phyloP scores from a whole-genome alignment of 2,329 filamentous ascomycete species.

The Shiraia sp. region DNA sequence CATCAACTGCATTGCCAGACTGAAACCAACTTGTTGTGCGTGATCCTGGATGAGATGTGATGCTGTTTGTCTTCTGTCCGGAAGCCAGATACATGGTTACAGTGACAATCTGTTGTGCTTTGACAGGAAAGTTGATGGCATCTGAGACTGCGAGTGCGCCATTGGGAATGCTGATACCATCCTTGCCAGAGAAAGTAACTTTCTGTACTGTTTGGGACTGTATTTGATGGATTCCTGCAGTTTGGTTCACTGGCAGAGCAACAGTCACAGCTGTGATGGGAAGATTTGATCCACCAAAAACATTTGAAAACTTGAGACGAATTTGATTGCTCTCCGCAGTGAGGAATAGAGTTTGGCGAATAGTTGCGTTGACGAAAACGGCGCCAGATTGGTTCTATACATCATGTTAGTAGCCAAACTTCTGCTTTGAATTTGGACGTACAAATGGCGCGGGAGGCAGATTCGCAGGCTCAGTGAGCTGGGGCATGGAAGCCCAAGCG shows the following conservation, averaged over 20 bases:
- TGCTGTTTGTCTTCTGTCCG: slow-evolving; percentile 60
- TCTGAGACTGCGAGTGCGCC: slow-evolving; percentile 64
- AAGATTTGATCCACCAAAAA: slow-evolving; percentile 64
- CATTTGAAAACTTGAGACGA: slow-evolving; percentile 67
- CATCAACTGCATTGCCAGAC: slow-evolving; percentile 58
- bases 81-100: slow-evolving; percentile 61
- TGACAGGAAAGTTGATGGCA: slow-evolving; percentile 59
- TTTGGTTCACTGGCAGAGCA: slow-evolving; percentile 58
- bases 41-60: slow-evolving; percentile 68
- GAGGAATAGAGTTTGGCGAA: slow-evolving; percentile 68
- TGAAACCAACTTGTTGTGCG: slow-evolving; percentile 62
- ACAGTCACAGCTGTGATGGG: slow-evolving; percentile 63
- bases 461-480: slow-evolving; percentile 58
- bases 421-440: slow-evolving; percentile 8
- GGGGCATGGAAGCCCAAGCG: slow-evolving; percentile 69
- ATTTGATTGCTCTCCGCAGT: slow-evolving; percentile 62
- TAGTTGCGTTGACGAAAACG: slow-evolving; percentile 65
- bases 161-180: slow-evolving; percentile 55
- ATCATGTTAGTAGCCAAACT: slow-evolving; percentile 6
- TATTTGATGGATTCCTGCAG: slow-evolving; percentile 58
- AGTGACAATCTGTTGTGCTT: slow-evolving; percentile 57
- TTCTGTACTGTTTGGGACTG: slow-evolving; percentile 55
- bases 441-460: slow-evolving; percentile 63
- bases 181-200: slow-evolving; percentile 61
- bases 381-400: slow-evolving; percentile 55